phyloP scores from a whole-genome alignment of 768 basidiomycete species.

The Pilatotrama ljubarskyi region DNA sequence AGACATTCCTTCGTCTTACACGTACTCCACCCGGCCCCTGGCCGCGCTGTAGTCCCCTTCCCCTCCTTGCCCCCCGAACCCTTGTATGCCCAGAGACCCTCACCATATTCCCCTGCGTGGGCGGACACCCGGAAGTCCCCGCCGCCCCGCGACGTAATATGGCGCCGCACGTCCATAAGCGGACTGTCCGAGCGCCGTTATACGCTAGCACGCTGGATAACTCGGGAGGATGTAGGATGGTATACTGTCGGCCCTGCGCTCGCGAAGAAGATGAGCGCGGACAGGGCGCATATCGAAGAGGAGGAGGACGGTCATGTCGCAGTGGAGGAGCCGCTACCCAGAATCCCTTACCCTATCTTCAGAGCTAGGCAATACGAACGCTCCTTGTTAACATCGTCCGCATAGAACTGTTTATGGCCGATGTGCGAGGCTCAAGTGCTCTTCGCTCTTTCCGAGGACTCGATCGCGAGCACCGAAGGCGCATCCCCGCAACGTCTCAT shows the following conservation, averaged over 20 bases:
- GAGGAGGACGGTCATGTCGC: slow-evolving; percentile 1
- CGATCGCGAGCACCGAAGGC: neutral
- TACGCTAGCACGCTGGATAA: slow-evolving; percentile 14
- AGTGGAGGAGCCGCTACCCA: slow-evolving; percentile 11
- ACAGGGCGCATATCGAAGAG: neutral
- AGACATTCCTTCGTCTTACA: slow-evolving; percentile 22
- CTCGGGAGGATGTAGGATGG: slow-evolving; percentile 3
- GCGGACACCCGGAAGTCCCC: neutral
- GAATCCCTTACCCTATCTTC: slow-evolving; percentile 9
- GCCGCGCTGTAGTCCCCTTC: slow-evolving; percentile 7
- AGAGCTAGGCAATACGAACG: slow-evolving; percentile 10
- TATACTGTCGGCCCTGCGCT: neutral
- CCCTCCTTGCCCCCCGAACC: neutral
- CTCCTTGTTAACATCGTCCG: neutral
- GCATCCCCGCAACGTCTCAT: neutral
- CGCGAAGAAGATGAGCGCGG: neutral
- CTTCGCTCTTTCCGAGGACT: neutral
- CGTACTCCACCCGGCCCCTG: neutral
- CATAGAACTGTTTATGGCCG: neutral
- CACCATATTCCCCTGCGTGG: slow-evolving; percentile 4
- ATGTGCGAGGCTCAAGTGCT: no score
- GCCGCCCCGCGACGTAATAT: slow-evolving; percentile 9
- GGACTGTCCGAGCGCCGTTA: neutral
- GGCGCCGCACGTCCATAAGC: neutral
- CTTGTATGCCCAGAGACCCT: neutral